These are phyloP conservation scores for Datisca glomerata DNA, from an alignment of 306 rosid genomes.

Conservation along the genomic window DNA sequence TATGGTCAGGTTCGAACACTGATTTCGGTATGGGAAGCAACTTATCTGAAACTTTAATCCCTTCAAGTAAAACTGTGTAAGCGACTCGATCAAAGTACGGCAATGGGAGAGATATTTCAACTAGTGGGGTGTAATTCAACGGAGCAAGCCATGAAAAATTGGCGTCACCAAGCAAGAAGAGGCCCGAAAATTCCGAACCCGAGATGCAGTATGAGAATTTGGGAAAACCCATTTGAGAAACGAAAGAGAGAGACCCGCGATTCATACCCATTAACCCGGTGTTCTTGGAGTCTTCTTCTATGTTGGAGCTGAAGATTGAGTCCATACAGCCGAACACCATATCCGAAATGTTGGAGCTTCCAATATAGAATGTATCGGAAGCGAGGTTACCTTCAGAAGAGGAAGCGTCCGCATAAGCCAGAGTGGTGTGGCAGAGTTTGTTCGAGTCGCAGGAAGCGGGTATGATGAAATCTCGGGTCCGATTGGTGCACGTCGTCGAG, in stretches of 20 bases:
- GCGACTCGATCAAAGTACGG: constrained; percentile 76
- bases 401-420: constrained; percentile 68
- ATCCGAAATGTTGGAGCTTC: constrained; percentile 21
- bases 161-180: constrained; percentile 48
- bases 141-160: constrained; percentile 46
- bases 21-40: constrained; percentile 28
- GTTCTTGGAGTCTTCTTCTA: constrained; percentile 34
- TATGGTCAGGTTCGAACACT: constrained; percentile 49
- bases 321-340: constrained; percentile 73
- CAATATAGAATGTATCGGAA: constrained; percentile 47
- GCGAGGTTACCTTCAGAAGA: constrained; percentile 82
- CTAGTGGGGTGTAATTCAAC: constrained; percentile 52
- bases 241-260: constrained; percentile 63
- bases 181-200: constrained; percentile 51
- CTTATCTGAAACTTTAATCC: constrained; percentile 41
- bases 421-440: constrained; percentile 73
- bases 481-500: constrained; percentile 53
- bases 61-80: constrained; percentile 44
- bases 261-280: constrained; percentile 90
- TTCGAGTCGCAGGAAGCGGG: constrained; percentile 83
- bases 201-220: constrained; percentile 89
- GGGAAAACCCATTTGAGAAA: constrained; percentile 48
- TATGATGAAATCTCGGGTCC: constrained; percentile 56
- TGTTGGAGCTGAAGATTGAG: constrained; percentile 32
- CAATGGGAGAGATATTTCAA: constrained; percentile 48